A percentile compares a stretch with the other conserved stretches of the same genome.
Evolutionary conservation across 2,329 filamentous ascomycete genomes (phyloP).

Genomic region (Colletotrichum filicis): DNA sequence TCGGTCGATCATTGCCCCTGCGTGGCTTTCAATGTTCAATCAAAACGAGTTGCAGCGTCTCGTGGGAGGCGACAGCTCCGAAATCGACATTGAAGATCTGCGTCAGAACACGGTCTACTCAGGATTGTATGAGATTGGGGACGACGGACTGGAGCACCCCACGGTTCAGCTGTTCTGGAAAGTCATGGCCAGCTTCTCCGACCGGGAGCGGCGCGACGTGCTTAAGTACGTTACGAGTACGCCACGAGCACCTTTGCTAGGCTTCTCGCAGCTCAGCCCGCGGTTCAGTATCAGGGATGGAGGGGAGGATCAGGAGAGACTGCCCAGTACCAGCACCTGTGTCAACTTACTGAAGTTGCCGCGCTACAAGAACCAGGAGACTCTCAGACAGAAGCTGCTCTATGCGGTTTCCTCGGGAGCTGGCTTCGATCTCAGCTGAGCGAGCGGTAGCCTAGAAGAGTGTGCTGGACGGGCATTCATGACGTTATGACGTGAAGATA

Average conservation of each 20-base stretch:
- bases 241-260: slow-evolving; percentile 87
- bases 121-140: slow-evolving; percentile 89
- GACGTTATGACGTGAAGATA: slow-evolving; percentile 25
- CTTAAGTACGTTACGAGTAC: slow-evolving; percentile 97
- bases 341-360: slow-evolving; percentile 95
- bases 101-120: slow-evolving; percentile 87
- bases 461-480: neutral
- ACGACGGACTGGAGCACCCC: slow-evolving; percentile 86
- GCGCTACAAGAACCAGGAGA: slow-evolving; percentile 74
- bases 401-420: slow-evolving; percentile 92
- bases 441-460: neutral
- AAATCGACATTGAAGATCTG: slow-evolving; percentile 89
- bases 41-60: slow-evolving; percentile 93
- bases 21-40: slow-evolving; percentile 99
- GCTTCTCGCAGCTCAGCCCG: slow-evolving; percentile 87
- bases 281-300: slow-evolving; percentile 90
- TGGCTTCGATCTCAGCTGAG: slow-evolving; percentile 84
- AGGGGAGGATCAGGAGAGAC: slow-evolving; percentile 77
- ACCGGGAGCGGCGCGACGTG: slow-evolving; percentile 83
- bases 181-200: slow-evolving; percentile 80
- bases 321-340: slow-evolving; percentile 95
- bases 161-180: slow-evolving; percentile 92
- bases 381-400: slow-evolving; percentile 81
- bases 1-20: slow-evolving; percentile 86
- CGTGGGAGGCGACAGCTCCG: slow-evolving; percentile 85